Evolutionary conservation across 305 asterid genomes (phyloP).

Genomic region (Nicotiana rustica): DNA sequence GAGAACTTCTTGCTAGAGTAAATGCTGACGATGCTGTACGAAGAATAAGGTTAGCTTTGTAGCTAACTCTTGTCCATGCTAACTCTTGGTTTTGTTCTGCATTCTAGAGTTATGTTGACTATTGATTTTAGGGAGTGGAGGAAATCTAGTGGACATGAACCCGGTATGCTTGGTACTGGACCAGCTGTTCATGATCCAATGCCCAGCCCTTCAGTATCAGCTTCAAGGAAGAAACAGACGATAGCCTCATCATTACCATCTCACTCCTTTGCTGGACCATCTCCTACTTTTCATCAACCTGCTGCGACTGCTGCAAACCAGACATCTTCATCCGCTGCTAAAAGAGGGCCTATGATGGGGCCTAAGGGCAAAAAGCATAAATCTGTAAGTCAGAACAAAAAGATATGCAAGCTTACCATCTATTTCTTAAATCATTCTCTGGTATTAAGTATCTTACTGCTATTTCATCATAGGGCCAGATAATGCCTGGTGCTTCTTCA

Average conservation of each 20-base stretch:
- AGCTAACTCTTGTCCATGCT: not conserved
- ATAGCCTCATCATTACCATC: slow-evolving; percentile 63
- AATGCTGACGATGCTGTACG: slow-evolving; percentile 73
- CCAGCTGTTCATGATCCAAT: slow-evolving; percentile 71
- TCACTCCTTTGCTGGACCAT: slow-evolving; percentile 73
- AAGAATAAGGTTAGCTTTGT: slow-evolving; percentile 70
- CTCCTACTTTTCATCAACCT: slow-evolving; percentile 69
- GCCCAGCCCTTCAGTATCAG: slow-evolving; percentile 81
- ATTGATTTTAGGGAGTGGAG: slow-evolving; percentile 73
- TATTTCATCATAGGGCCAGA: slow-evolving; percentile 46
- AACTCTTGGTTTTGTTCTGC: not conserved
- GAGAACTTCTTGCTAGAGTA: slow-evolving; percentile 73
- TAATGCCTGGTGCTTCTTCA: slow-evolving; percentile 60
- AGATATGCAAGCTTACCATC: slow-evolving; percentile 28
- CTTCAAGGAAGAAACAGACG: slow-evolving; percentile 79
- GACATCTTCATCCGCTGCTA: slow-evolving; percentile 61
- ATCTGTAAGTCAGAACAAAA: slow-evolving; percentile 52
- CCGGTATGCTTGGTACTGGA: slow-evolving; percentile 57
- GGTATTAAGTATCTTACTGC: slow-evolving; percentile 19
- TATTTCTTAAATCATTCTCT: not conserved
- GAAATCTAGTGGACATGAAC: slow-evolving; percentile 65
- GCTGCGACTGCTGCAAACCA: slow-evolving; percentile 58
- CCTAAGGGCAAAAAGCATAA: slow-evolving; percentile 64
- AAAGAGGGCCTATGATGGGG: slow-evolving; percentile 65
- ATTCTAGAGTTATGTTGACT: not conserved